Evolutionary conservation across 176 grass and related monocot genomes (phyloP).

Genomic region (Secale cereale): DNA sequence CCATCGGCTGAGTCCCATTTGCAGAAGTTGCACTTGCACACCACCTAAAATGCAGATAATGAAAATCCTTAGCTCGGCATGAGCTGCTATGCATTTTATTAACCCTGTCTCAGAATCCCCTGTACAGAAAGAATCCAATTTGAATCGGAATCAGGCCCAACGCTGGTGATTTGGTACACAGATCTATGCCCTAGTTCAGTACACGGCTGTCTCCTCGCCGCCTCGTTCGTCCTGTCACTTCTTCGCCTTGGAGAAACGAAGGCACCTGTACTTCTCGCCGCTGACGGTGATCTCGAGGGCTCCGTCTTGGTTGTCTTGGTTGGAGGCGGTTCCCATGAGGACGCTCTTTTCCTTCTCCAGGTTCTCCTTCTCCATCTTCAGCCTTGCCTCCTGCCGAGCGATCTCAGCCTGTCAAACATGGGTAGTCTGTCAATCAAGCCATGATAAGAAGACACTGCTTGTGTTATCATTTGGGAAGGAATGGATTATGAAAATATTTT

Average conservation of each 20-base stretch:
- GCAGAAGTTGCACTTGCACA: neutral
- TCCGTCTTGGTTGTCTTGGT: slow-evolving; percentile 92
- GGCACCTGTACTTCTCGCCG: slow-evolving; percentile 97
- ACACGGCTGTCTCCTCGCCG: neutral
- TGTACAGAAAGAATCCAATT: slow-evolving; percentile 35
- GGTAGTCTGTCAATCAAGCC: neutral
- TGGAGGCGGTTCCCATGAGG: slow-evolving; percentile 93
- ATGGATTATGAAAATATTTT: neutral
- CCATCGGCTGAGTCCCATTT: neutral
- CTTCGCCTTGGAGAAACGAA: slow-evolving; percentile 98
- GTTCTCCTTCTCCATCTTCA: slow-evolving; percentile 95
- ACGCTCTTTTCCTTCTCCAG: slow-evolving; percentile 98
- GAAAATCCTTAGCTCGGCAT: neutral
- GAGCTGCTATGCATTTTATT: neutral
- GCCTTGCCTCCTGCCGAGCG: slow-evolving; percentile 80
- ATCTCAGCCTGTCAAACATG: slow-evolving; percentile 71
- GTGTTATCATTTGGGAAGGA: neutral
- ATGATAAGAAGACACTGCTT: neutral
- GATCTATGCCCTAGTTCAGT: neutral
- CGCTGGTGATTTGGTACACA: neutral
- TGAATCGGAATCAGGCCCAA: slow-evolving; percentile 11
- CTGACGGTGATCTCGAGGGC: slow-evolving; percentile 98
- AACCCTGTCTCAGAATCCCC: neutral
- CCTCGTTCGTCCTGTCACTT: slow-evolving; percentile 49
- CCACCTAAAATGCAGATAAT: neutral